These are phyloP conservation scores for Suhomyces pyralidae DNA, from an alignment of 805 yeast species.

Conservation along the genomic window DNA sequence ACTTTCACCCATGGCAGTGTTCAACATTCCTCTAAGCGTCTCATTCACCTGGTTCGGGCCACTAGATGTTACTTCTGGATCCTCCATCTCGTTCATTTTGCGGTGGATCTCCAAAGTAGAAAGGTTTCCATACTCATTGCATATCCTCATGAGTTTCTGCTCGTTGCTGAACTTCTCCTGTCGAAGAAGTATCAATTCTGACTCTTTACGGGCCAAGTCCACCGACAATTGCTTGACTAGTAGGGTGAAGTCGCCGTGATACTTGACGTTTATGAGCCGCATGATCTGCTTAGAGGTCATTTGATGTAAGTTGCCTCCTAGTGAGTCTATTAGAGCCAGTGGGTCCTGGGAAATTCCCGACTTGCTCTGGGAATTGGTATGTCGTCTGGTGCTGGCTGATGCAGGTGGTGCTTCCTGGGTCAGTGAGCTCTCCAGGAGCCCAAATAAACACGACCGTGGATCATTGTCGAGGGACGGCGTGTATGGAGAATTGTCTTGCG, in stretches of 20 bases:
- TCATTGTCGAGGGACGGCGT: constrained; percentile 1
- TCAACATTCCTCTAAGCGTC: constrained; percentile 26
- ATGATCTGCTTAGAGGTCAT: constrained; percentile 12
- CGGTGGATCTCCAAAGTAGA: constrained; percentile 35
- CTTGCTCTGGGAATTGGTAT: neutral
- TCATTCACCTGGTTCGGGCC: constrained; percentile 11
- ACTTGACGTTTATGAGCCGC: constrained; percentile 22
- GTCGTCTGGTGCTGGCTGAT: neutral
- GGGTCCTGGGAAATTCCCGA: neutral
- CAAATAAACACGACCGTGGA: constrained; percentile 8
- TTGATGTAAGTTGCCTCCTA: constrained; percentile 14
- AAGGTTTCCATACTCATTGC: constrained; percentile 36
- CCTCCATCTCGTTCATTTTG: constrained; percentile 16
- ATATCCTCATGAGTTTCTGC: constrained; percentile 28
- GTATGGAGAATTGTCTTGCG: constrained; percentile 8
- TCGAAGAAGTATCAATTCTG: constrained; percentile 40
- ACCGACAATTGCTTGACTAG: constrained; percentile 47
- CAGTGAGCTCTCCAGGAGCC: constrained; percentile 3
- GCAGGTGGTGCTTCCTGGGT: neutral
- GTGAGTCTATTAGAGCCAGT: constrained; percentile 3
- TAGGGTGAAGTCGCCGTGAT: constrained; percentile 21
- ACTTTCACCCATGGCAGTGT: constrained; percentile 26
- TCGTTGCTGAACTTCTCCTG: constrained; percentile 31
- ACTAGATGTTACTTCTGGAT: neutral
- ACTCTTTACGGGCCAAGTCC: constrained; percentile 47